phyloP scores from a whole-genome alignment of 2,329 filamentous ascomycete genomes.

The Neurospora sp. region DNA sequence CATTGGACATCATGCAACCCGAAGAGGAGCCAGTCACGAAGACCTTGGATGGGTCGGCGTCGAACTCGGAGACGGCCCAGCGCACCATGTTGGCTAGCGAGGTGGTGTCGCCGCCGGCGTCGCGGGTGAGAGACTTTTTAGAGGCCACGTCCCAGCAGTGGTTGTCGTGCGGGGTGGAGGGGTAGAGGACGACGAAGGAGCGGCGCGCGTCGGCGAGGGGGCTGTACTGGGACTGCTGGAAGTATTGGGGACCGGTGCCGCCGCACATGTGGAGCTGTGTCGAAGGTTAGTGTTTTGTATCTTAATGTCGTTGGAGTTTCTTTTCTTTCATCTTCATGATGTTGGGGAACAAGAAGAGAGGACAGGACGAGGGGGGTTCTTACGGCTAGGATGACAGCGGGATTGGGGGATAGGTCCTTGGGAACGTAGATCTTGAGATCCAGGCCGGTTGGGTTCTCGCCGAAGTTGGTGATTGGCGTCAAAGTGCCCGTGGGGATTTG shows the following conservation, averaged over 20 bases:
- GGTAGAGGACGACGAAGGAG: not conserved
- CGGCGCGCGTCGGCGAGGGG: not conserved
- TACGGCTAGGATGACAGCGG: slow-evolving; percentile 10
- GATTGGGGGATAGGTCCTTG: slow-evolving; percentile 3
- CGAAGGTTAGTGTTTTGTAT: not conserved
- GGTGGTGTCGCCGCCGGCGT: slow-evolving; percentile 8
- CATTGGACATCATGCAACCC: slow-evolving; percentile 35
- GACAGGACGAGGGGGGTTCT: not conserved
- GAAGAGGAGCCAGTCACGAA: slow-evolving; percentile 33
- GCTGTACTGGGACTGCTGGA: not conserved
- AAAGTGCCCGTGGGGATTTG: not conserved
- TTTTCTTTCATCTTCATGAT: not conserved
- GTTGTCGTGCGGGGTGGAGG: slow-evolving; percentile 3
- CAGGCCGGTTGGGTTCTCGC: slow-evolving; percentile 7
- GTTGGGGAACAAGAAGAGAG: not conserved
- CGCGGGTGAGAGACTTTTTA: slow-evolving; percentile 4
- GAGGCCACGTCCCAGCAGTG: slow-evolving; percentile 8
- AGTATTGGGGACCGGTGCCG: slow-evolving; percentile 2
- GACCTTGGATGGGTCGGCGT: slow-evolving; percentile 29
- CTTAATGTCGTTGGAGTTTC: not conserved
- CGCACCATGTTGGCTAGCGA: slow-evolving; percentile 27
- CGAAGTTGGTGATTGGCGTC: slow-evolving; percentile 2
- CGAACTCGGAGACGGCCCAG: slow-evolving; percentile 31
- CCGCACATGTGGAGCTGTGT: slow-evolving; percentile 1
- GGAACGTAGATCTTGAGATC: slow-evolving; percentile 8